A percentile compares a stretch with the other conserved stretches of the same genome.
phyloP scores from a whole-genome alignment of 495 filamentous ascomycete species.

The Haplographium delicatum region DNA sequence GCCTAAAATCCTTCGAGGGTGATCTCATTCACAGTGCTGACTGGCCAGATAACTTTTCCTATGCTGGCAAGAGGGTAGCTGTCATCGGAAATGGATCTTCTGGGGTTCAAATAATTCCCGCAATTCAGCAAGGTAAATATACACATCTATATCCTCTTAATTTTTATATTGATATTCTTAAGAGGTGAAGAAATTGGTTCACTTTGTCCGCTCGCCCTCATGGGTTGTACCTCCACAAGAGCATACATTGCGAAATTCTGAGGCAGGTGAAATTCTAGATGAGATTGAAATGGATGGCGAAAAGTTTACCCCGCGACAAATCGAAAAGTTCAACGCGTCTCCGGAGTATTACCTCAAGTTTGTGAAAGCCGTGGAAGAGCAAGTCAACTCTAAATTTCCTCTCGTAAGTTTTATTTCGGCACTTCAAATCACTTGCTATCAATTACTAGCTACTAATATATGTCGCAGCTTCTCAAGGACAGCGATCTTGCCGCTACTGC shows the following conservation, averaged over 20 bases:
- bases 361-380: conserved; percentile 35
- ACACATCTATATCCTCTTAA: conserved; percentile 23
- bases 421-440: background rate
- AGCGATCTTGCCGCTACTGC: conserved; percentile 27
- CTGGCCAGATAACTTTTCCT: conserved; percentile 38
- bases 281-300: conserved; percentile 31
- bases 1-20: conserved; percentile 14
- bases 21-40: conserved; percentile 17
- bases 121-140: conserved; percentile 47
- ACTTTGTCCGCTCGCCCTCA: conserved; percentile 59
- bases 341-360: conserved; percentile 34
- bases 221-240: conserved; percentile 55
- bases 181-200: conserved; percentile 46
- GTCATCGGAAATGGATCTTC: conserved; percentile 34
- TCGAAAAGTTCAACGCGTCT: conserved; percentile 40
- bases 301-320: conserved; percentile 35
- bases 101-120: conserved; percentile 56
- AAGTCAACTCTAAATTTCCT: conserved; percentile 44
- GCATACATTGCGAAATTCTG: conserved; percentile 35
- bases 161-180: conserved; percentile 38
- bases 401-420: conserved; percentile 16
- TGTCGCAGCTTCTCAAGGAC: conserved; percentile 33
- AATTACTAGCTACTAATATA: background rate
- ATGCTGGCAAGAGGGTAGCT: conserved; percentile 43
- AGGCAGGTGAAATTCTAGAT: conserved; percentile 21